Conservation (phyloP, 2,329 filamentous ascomycete genomes). For the Aspergillus neotritici region DNA sequence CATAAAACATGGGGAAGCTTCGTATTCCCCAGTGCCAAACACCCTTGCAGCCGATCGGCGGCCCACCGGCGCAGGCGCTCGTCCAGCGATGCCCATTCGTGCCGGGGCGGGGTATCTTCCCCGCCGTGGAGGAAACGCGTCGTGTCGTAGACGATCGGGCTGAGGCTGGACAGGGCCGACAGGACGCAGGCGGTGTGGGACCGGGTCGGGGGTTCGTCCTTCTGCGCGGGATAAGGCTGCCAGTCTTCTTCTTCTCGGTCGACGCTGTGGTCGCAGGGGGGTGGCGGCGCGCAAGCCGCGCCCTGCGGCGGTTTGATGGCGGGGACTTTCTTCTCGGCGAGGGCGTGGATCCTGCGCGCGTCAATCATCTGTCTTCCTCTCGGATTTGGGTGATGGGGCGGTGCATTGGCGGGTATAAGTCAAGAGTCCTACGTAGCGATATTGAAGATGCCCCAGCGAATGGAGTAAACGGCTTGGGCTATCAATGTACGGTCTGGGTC, state of each 20-base stretch:
- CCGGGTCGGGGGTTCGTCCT: constrained; percentile 6
- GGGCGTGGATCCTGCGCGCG: constrained; percentile 15
- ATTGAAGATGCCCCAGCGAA: constrained; percentile 24
- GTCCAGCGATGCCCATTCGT: constrained; percentile 11
- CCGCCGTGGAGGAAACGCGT: constrained; percentile 14
- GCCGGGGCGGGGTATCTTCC: constrained; percentile 2
- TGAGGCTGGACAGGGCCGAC: constrained; percentile 16
- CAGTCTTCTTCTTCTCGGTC: constrained; percentile 17
- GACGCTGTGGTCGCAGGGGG: constrained; percentile 3
- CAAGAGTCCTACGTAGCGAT: constrained; percentile 18
- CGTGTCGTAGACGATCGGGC: constrained; percentile 17
- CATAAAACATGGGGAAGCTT: constrained; percentile 19
- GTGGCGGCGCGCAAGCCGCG: background rate
- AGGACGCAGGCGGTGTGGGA: constrained; percentile 18
- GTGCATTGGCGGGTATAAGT: background rate
- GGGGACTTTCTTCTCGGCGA: constrained; percentile 16
- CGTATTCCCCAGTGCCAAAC: constrained; percentile 7
- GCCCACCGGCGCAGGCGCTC: constrained; percentile 15
- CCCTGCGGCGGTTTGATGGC: constrained; percentile 15
- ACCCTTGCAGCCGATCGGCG: constrained; percentile 6
- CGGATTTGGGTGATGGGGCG: background rate
- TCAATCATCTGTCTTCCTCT: constrained; percentile 5
- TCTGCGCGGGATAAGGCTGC: constrained; percentile 17
- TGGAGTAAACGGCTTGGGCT: constrained; percentile 11
- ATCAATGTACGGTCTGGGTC: constrained; percentile 14